phyloP scores from a whole-genome alignment of 805 yeast genomes.

The Cephaloascus albidus region DNA sequence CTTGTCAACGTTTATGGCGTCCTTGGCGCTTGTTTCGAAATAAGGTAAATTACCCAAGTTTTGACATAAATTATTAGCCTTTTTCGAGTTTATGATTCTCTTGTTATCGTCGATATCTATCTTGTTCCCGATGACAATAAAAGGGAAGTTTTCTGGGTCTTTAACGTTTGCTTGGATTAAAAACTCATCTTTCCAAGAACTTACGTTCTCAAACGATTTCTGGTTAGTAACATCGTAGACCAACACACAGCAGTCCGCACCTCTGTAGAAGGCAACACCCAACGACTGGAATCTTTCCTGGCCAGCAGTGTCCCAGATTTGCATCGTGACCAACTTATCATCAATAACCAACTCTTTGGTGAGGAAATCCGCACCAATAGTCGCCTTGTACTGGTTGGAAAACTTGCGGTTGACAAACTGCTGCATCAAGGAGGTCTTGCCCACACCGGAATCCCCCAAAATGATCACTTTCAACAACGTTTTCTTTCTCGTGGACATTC shows the following conservation, averaged over 20 bases:
- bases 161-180: conserved; percentile 86
- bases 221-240: conserved; percentile 95
- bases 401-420: conserved; percentile 94
- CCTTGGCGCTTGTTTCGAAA: conserved; percentile 97
- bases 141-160: conserved; percentile 93
- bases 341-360: conserved; percentile 87
- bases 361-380: conserved; percentile 94
- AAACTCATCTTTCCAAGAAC: conserved; percentile 93
- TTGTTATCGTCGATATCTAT: conserved; percentile 90
- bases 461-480: conserved; percentile 80
- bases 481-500: conserved; percentile 64
- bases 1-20: conserved; percentile 87
- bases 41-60: conserved; percentile 72
- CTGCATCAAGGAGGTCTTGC: conserved; percentile 95
- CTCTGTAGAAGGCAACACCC: conserved; percentile 95
- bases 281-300: conserved; percentile 95
- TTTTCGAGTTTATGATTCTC: conserved; percentile 55
- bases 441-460: conserved; percentile 95
- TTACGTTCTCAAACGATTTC: conserved; percentile 82
- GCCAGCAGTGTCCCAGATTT: conserved; percentile 98
- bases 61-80: conserved; percentile 31
- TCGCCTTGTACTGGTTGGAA: conserved; percentile 92
- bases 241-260: conserved; percentile 95
- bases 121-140: conserved; percentile 90
- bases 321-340: conserved; percentile 71